Evolutionary conservation across 2,329 filamentous ascomycete species (phyloP), one percentile per base, ranked within the genome.

Genomic region (Chaetomiaceae sp.): DNA sequence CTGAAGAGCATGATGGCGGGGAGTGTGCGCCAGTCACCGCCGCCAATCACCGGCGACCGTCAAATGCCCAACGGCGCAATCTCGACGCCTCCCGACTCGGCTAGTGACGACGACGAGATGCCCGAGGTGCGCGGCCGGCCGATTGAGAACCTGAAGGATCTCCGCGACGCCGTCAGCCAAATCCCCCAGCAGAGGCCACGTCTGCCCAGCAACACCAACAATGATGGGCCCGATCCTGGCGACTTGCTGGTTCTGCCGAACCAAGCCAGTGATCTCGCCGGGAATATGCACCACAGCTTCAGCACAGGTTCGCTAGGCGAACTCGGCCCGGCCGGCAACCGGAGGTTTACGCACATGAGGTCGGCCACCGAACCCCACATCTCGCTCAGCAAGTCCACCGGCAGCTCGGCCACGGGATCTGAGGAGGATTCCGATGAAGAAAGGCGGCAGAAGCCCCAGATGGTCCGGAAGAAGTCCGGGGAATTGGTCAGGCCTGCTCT

Each of bases 401-500:
- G 78, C 37, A 76, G 73, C 51, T 82, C 80, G 2, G 57, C 75
- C 29, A 74, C 74, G 2, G 71, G 67, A 8, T 84, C 82, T 1
- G 83, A 85, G 45, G 84, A 88, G 56, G 84, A 86, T 66, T 81
- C 71, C 60, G 85, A 79, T 65, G 72, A 83, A 69, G 73, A 85
- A 52, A 63, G 80, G 56, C 70, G 68, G 59, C 77, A 74, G 63
- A 95, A 94, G 72, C 91, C 91, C n/a, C 84, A 85, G 50, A 95
- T 97, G 84, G 85, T 99, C 11, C 85, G 94, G 64, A 99, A 99
- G 76, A 99, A 99, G 79, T 97, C 94, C 36, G 94, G 94, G 31
- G 94, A 99, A 72, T 80, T 99, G 33, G 94, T 99, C 54, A 86
- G 94, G 63, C 94, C 94, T 12, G 94, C 94, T 19, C 80, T 99